Percentiles rank a stretch among this genome's conserved stretches.
Evolutionary conservation across 768 basidiomycete genomes (phyloP).

Genomic region (Sarcodon aspratus): DNA sequence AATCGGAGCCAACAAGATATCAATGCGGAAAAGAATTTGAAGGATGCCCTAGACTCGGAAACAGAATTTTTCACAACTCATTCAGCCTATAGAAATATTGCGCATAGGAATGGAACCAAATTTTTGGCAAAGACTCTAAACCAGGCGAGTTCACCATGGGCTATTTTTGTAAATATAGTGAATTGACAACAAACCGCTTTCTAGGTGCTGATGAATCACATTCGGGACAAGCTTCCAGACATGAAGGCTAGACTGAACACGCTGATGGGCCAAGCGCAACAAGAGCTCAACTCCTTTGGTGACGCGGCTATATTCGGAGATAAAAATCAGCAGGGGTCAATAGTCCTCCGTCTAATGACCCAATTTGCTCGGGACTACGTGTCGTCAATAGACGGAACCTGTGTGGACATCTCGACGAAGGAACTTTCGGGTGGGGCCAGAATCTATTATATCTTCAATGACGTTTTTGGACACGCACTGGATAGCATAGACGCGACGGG

Average conservation of each 20-base stretch:
- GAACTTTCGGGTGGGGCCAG: constrained; percentile 96
- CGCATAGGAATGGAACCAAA: constrained; percentile 96
- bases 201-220: constrained; percentile 91
- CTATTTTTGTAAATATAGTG: background rate
- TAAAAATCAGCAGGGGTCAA: constrained; percentile 81
- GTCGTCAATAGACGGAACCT: constrained; percentile 94
- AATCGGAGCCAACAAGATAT: constrained; percentile 98
- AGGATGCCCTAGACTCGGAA: constrained; percentile 76
- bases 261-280: constrained; percentile 97
- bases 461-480: constrained; percentile 90
- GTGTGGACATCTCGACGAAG: constrained; percentile 93
- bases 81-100: constrained; percentile 86
- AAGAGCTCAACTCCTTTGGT: constrained; percentile 94
- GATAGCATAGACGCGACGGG: constrained; percentile 82
- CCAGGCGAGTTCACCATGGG: constrained; percentile 42
- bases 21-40: constrained; percentile 75
- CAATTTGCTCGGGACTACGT: constrained; percentile 97
- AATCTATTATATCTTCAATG: constrained; percentile 99
- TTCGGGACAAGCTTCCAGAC: constrained; percentile 96
- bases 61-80: constrained; percentile 87
- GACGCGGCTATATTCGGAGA: constrained; percentile 89
- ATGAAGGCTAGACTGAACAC: constrained; percentile 99
- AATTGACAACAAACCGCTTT: background rate
- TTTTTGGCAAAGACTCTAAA: constrained; percentile 91
- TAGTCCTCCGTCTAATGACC: constrained; percentile 95